These are phyloP conservation scores for Penicillium ochrochloron DNA, from an alignment of 495 filamentous ascomycete genomes.

Conservation along the genomic window DNA sequence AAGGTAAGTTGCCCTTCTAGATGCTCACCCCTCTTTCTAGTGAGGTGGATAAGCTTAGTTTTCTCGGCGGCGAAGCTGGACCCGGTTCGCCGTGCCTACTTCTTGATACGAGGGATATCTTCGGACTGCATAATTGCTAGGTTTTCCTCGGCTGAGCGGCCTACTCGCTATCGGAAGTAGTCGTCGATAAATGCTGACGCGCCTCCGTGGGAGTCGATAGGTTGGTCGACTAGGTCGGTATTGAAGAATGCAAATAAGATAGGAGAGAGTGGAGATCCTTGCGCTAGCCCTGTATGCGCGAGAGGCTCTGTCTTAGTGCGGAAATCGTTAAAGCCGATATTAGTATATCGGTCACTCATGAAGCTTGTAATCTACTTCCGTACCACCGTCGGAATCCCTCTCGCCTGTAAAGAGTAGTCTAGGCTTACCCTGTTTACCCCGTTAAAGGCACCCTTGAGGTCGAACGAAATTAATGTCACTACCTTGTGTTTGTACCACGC, in stretches of 20 bases:
- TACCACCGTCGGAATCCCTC: constrained; percentile 22
- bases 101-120: constrained; percentile 26
- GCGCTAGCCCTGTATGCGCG: constrained; percentile 16
- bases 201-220: constrained; percentile 24
- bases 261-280: constrained; percentile 34
- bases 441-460: constrained; percentile 38
- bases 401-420: constrained; percentile 19
- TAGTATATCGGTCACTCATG: constrained; percentile 28
- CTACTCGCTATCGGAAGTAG: constrained; percentile 30
- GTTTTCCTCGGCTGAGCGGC: constrained; percentile 26
- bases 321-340: constrained; percentile 34
- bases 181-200: constrained; percentile 34
- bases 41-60: constrained; percentile 34
- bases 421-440: constrained; percentile 32
- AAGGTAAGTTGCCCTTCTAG: not conserved
- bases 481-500: constrained; percentile 30
- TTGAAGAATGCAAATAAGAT: constrained; percentile 39
- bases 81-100: constrained; percentile 22
- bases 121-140: constrained; percentile 18
- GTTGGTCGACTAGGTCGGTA: constrained; percentile 30
- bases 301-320: not conserved
- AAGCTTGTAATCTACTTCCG: constrained; percentile 34
- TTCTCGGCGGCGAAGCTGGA: constrained; percentile 31
- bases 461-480: constrained; percentile 28
- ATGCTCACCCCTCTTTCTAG: constrained; percentile 16